Evolutionary conservation across 176 grass and related monocot species (phyloP).

Genomic region (Oryza nivara): DNA sequence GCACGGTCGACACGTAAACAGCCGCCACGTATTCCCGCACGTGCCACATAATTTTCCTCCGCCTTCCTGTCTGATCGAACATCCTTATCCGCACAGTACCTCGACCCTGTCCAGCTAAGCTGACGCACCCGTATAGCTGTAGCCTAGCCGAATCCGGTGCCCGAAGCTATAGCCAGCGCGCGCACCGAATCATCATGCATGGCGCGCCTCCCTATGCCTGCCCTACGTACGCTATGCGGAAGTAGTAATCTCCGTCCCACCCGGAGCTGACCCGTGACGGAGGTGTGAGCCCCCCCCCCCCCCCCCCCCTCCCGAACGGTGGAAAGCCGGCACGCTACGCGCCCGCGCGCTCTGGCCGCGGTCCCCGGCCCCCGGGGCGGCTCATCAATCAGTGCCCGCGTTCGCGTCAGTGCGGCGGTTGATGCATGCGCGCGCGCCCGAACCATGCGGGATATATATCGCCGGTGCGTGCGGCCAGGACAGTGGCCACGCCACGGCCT

Average conservation of each 20-base stretch:
- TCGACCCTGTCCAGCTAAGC: not conserved
- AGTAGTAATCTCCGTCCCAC: not conserved
- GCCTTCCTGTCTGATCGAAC: not conserved
- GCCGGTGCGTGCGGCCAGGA: not conserved
- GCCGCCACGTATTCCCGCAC: not conserved
- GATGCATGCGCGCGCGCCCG: not conserved
- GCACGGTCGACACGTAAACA: conserved; percentile 19
- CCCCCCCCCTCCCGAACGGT: not conserved
- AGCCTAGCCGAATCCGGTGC: conserved; percentile 2
- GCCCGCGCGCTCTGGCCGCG: not conserved
- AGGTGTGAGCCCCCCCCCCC: not conserved
- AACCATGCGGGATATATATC: not conserved
- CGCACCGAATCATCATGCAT: conserved; percentile 16
- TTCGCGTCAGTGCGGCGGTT: not conserved
- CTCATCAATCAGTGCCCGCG: not conserved
- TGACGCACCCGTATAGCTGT: not conserved
- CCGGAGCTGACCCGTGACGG: not conserved
- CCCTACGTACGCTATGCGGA: not conserved
- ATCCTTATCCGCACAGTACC: conserved; percentile 41
- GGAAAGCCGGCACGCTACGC: conserved; percentile 26
- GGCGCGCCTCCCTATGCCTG: not conserved
- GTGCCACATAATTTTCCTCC: not conserved
- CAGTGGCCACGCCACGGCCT: not conserved
- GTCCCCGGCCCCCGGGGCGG: conserved; percentile 23
- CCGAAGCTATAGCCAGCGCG: not conserved